These are phyloP conservation scores for Coniochaeta sp. DNA, from an alignment of 2,329 filamentous ascomycete genomes.

Conservation along the genomic window DNA sequence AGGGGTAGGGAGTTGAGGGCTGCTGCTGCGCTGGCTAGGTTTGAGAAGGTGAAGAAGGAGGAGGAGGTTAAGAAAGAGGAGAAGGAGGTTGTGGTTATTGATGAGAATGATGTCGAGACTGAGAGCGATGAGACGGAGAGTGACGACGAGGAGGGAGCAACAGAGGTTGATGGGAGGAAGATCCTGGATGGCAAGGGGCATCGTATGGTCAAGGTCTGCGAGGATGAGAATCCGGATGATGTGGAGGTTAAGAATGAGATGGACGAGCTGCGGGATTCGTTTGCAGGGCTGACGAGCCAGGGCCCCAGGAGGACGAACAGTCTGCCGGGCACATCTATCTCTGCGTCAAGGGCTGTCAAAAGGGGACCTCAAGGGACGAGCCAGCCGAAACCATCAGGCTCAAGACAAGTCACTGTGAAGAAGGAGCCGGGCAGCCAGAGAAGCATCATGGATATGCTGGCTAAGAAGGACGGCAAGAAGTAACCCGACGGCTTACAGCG, in stretches of 20 bases:
- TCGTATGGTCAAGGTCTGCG: conserved; percentile 67
- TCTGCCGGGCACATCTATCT: no score
- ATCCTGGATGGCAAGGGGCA: conserved; percentile 61
- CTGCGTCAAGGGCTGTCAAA: no score
- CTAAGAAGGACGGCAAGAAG: background rate
- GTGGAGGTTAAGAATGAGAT: conserved; percentile 55
- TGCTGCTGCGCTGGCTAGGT: conserved; percentile 68
- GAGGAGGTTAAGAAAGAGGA: conserved; percentile 28
- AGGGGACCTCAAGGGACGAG: background rate
- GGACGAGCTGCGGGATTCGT: conserved; percentile 51
- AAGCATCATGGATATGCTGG: background rate
- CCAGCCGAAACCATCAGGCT: background rate
- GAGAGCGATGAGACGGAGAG: conserved; percentile 32
- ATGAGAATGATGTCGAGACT: conserved; percentile 32
- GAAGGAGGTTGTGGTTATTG: conserved; percentile 19
- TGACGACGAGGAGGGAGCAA: conserved; percentile 39
- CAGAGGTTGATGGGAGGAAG: conserved; percentile 56
- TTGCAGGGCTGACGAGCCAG: background rate
- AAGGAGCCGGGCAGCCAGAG: background rate
- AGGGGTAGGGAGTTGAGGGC: conserved; percentile 69
- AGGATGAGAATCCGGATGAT: conserved; percentile 56
- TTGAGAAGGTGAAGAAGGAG: conserved; percentile 52
- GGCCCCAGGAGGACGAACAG: no score
- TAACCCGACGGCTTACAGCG: no score
- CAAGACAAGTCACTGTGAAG: background rate